Evolutionary conservation across 2,329 filamentous ascomycete species (phyloP).

Genomic region (Aspergillus sp.): DNA sequence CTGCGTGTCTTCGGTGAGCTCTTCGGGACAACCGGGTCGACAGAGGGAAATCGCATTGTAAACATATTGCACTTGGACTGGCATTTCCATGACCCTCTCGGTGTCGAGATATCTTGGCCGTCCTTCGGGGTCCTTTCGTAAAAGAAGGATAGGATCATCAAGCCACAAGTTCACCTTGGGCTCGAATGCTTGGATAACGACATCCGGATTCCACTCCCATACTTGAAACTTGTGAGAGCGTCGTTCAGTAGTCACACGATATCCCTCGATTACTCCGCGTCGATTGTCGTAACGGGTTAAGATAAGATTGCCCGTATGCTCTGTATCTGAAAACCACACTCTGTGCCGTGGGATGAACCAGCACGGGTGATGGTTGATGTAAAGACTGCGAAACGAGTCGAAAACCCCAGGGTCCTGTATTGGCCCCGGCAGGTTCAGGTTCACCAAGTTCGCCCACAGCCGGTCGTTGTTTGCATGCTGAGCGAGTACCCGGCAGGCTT

Average conservation of each 20-base stretch:
- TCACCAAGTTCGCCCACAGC: slow-evolving; percentile 71
- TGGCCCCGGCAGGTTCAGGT: slow-evolving; percentile 62
- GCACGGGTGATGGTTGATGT: slow-evolving; percentile 69
- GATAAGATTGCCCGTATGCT: slow-evolving; percentile 72
- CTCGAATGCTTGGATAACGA: slow-evolving; percentile 71
- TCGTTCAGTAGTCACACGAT: slow-evolving; percentile 69
- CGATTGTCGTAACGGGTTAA: slow-evolving; percentile 73
- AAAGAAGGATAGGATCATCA: slow-evolving; percentile 68
- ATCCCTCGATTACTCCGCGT: slow-evolving; percentile 75
- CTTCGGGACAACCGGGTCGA: slow-evolving; percentile 45
- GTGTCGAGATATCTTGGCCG: slow-evolving; percentile 25
- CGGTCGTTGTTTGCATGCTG: slow-evolving; percentile 63
- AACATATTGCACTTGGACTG: slow-evolving; percentile 52
- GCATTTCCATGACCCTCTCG: slow-evolving; percentile 58
- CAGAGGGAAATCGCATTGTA: slow-evolving; percentile 70
- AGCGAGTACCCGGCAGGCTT: slow-evolving; percentile 62
- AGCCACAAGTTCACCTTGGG: slow-evolving; percentile 71
- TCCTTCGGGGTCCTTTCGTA: slow-evolving; percentile 40
- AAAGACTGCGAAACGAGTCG: slow-evolving; percentile 68
- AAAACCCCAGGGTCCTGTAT: slow-evolving; percentile 60
- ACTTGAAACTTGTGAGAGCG: slow-evolving; percentile 54
- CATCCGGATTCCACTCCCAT: slow-evolving; percentile 65
- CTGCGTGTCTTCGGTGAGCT: slow-evolving; percentile 50
- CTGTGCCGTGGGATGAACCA: slow-evolving; percentile 83
- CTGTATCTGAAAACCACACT: slow-evolving; percentile 80